A percentile compares a stretch with the other conserved stretches of the same genome.
Evolutionary conservation across 2,329 filamentous ascomycete genomes (phyloP).

Genomic region (Colletotrichum cuscutae): DNA sequence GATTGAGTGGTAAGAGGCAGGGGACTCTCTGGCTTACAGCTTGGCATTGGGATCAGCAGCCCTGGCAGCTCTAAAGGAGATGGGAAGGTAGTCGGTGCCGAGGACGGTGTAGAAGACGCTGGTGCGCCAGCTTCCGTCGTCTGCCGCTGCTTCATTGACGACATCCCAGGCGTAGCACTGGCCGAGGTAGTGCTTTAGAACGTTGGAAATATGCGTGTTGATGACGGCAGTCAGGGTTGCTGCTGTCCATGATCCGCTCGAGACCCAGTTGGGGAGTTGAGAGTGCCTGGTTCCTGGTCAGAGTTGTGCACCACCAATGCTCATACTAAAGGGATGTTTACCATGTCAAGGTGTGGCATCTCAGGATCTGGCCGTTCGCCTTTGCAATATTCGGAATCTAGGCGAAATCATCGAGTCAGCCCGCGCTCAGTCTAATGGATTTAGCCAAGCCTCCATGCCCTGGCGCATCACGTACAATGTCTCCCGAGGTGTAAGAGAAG

Average conservation of each 20-base stretch:
- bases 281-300: conserved; percentile 23
- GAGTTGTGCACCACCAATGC: conserved; percentile 6
- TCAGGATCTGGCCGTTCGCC: conserved; percentile 60
- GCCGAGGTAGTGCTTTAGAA: conserved; percentile 55
- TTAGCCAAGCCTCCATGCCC: too few species aligned
- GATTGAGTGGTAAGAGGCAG: not conserved
- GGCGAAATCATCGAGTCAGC: not conserved
- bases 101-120: conserved; percentile 58
- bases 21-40: conserved; percentile 51
- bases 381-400: conserved; percentile 57
- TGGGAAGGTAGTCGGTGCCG: conserved; percentile 60
- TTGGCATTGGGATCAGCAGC: conserved; percentile 57
- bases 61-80: conserved; percentile 59
- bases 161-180: conserved; percentile 63
- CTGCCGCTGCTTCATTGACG: conserved; percentile 57
- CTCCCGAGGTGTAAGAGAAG: conserved; percentile 27
- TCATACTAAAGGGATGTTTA: conserved; percentile 43
- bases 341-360: conserved; percentile 72
- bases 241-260: conserved; percentile 30
- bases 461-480: conserved; percentile 21
- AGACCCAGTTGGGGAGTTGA: conserved; percentile 40
- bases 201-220: conserved; percentile 61
- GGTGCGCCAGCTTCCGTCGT: conserved; percentile 57
- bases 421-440: too few species aligned
- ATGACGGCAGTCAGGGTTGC: conserved; percentile 48